Conservation (phyloP, 2,329 filamentous ascomycete species). For the Dactylellina parvicollis region DNA sequence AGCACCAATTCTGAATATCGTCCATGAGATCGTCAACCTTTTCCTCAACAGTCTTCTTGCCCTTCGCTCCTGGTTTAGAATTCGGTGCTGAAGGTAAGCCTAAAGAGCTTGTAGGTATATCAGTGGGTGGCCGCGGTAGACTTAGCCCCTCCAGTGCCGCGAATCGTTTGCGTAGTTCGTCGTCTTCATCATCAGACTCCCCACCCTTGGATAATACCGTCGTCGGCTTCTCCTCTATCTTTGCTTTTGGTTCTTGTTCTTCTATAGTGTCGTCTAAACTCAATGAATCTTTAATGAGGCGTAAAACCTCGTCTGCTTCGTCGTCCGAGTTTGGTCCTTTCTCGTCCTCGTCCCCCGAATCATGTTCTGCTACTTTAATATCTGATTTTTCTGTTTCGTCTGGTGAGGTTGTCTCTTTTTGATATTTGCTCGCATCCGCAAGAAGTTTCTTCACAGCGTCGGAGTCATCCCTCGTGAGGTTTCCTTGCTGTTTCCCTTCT, state of each 20-base stretch:
- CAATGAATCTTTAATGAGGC: slow-evolving; percentile 34
- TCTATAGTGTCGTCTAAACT: slow-evolving; percentile 19
- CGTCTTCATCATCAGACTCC: slow-evolving; percentile 29
- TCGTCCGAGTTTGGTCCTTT: slow-evolving; percentile 45
- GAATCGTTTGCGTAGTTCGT: slow-evolving; percentile 39
- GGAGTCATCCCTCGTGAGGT: slow-evolving; percentile 25
- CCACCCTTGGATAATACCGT: not conserved
- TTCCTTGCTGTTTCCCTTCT: slow-evolving; percentile 39
- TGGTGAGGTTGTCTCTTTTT: slow-evolving; percentile 13
- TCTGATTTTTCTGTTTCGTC: not conserved
- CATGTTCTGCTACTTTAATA: not conserved
- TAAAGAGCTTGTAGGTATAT: slow-evolving; percentile 25
- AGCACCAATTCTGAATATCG: slow-evolving; percentile 52
- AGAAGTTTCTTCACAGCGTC: slow-evolving; percentile 37
- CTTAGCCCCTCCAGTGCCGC: slow-evolving; percentile 28
- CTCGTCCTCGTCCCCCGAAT: not conserved
- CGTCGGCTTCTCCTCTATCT: not conserved
- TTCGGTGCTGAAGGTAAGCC: slow-evolving; percentile 34
- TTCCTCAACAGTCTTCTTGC: slow-evolving; percentile 34
- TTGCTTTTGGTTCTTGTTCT: slow-evolving; percentile 4
- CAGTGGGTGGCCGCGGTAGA: slow-evolving; percentile 19
- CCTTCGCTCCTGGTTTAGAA: slow-evolving; percentile 26
- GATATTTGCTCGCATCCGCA: slow-evolving; percentile 36
- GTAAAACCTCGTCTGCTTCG: slow-evolving; percentile 45
- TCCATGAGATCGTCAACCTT: slow-evolving; percentile 49